phyloP scores from a whole-genome alignment of 2,329 filamentous ascomycete genomes.

The Fusarium nanum region DNA sequence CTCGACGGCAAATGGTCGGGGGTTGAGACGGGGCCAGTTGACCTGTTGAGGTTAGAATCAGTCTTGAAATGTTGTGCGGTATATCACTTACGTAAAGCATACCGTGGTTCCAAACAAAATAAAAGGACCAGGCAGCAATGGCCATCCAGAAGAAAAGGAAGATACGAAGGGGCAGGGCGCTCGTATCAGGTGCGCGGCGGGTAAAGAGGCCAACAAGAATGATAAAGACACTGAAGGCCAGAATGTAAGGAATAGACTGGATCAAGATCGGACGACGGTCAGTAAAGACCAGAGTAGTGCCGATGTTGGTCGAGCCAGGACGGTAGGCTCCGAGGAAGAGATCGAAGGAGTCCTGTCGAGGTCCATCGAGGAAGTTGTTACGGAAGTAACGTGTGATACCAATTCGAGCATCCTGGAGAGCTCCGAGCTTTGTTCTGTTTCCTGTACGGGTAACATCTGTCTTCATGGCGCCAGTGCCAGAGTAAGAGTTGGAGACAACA shows the following conservation, averaged over 20 bases:
- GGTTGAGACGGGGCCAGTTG: constrained; percentile 98
- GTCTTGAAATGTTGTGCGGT: background rate
- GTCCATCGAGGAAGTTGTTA: constrained; percentile 96
- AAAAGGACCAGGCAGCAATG: constrained; percentile 75
- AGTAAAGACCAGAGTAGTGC: constrained; percentile 79
- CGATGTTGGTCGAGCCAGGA: constrained; percentile 76
- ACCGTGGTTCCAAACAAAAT: constrained; percentile 85
- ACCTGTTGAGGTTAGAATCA: constrained; percentile 67
- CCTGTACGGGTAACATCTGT: constrained; percentile 98
- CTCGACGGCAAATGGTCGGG: constrained; percentile 85
- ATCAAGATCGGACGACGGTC: constrained; percentile 88
- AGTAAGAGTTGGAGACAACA: constrained; percentile 91
- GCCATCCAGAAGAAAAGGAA: constrained; percentile 83
- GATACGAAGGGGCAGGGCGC: constrained; percentile 82
- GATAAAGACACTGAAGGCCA: constrained; percentile 88
- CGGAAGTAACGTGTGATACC: constrained; percentile 88
- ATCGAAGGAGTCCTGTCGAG: constrained; percentile 94
- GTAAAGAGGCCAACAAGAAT: constrained; percentile 80
- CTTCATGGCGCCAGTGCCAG: constrained; percentile 96
- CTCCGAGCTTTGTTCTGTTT: constrained; percentile 84
- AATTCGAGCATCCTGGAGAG: constrained; percentile 87
- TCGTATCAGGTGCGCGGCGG: constrained; percentile 75
- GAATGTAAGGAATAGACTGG: constrained; percentile 91
- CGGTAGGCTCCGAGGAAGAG: constrained; percentile 90
- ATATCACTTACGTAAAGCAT: constrained; percentile 88